Conservation (phyloP, 2,329 filamentous ascomycete genomes). For the Cercospora nicotianae region DNA sequence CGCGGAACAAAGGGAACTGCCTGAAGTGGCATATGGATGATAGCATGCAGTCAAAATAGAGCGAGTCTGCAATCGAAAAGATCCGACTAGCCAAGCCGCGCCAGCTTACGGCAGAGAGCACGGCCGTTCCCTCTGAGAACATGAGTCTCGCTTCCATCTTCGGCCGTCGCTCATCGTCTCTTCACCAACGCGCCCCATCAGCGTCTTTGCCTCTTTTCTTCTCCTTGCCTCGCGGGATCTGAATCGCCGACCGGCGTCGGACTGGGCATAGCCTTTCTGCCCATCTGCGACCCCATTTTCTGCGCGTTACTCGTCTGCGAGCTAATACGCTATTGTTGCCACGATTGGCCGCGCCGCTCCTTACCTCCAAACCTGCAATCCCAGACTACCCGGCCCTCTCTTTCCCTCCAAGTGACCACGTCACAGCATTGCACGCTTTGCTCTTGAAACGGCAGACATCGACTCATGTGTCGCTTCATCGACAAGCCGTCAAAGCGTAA, state of each 20-base stretch:
- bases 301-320: neutral
- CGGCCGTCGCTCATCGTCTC: neutral
- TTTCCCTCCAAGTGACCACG: constrained; percentile 11
- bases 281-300: neutral
- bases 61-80: constrained; percentile 4
- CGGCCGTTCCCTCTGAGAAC: neutral
- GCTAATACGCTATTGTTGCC: neutral
- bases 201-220: neutral
- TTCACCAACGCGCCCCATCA: neutral
- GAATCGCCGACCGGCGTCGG: neutral
- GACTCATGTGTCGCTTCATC: constrained; percentile 25
- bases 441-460: constrained; percentile 1
- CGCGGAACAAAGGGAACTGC: neutral
- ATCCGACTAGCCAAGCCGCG: neutral
- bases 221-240: neutral
- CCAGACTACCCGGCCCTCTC: constrained; percentile 1
- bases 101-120: constrained; percentile 4
- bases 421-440: constrained; percentile 3
- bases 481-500: constrained; percentile 20
- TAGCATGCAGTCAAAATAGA: constrained; percentile 4
- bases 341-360: constrained; percentile 6
- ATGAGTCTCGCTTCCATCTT: constrained; percentile 2
- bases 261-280: neutral
- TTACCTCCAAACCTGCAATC: constrained; percentile 6
- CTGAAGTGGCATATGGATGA: neutral